Percentiles rank a stretch among this genome's conserved stretches.
Evolutionary conservation across 2,329 filamentous ascomycete species (phyloP).

Genomic region (Alternaria incomplexa): DNA sequence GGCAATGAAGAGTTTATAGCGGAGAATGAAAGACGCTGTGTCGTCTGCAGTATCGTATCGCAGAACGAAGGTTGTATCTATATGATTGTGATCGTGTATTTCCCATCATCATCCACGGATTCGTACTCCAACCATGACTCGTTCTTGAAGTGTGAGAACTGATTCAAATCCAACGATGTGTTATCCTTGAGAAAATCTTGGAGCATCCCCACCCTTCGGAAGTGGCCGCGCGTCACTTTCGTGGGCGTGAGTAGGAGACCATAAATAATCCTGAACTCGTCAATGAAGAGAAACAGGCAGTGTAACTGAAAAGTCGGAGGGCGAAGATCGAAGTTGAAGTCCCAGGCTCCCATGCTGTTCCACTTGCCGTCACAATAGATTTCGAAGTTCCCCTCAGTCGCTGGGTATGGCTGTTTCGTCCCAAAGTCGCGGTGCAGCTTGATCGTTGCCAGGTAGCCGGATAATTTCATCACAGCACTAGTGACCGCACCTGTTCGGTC

Average conservation of each 20-base stretch:
- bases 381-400: background rate
- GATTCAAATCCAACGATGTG: too few relatives aligned
- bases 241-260: too few relatives aligned
- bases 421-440: background rate
- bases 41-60: background rate
- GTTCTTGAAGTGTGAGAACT: background rate
- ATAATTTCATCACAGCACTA: background rate
- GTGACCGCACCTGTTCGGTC: background rate
- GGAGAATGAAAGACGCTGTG: background rate
- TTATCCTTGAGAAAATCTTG: too few relatives aligned
- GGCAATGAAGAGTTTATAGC: background rate
- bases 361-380: background rate
- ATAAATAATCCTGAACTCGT: too few relatives aligned
- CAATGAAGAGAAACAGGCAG: too few relatives aligned
- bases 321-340: too few relatives aligned
- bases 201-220: background rate
- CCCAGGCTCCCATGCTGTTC: background rate
- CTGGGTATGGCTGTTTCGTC: too few relatives aligned
- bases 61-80: background rate
- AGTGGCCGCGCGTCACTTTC: background rate
- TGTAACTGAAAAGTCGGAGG: too few relatives aligned
- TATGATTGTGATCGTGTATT: background rate
- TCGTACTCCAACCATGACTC: background rate
- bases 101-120: background rate
- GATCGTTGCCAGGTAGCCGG: background rate